Evolutionary conservation across 192 early-diverging fungal species (phyloP).

Genomic region (Chytriomyces sp.): DNA sequence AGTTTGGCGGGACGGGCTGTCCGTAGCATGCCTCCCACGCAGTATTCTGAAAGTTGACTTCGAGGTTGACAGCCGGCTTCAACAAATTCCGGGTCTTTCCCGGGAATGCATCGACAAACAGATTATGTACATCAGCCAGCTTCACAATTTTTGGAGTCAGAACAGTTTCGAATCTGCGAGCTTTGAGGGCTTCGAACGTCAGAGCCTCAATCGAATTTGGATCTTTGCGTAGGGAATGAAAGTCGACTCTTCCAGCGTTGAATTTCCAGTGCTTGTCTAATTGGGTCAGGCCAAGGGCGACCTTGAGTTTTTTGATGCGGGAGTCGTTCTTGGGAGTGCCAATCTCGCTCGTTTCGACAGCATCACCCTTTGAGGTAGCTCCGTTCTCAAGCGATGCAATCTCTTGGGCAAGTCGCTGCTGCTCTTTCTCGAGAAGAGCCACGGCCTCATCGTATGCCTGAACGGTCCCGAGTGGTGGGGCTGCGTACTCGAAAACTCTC

Average conservation of each 20-base stretch:
- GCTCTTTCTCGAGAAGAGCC: slow-evolving; percentile 3
- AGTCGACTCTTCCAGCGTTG: slow-evolving; percentile 19
- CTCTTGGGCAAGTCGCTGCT: background rate
- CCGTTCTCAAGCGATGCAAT: background rate
- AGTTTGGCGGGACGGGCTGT: slow-evolving; percentile 46
- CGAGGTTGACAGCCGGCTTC: slow-evolving; percentile 44
- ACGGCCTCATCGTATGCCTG: slow-evolving; percentile 30
- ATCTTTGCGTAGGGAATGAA: background rate
- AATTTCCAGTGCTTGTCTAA: slow-evolving; percentile 26
- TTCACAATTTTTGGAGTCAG: slow-evolving; percentile 41
- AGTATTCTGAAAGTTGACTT: slow-evolving; percentile 55
- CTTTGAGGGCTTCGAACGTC: slow-evolving; percentile 47
- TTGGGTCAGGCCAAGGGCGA: slow-evolving; percentile 8
- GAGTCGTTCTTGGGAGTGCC: no score
- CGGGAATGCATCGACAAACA: slow-evolving; percentile 51
- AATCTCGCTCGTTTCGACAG: background rate
- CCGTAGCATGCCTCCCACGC: slow-evolving; percentile 52
- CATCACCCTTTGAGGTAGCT: no score
- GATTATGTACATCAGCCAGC: slow-evolving; percentile 20
- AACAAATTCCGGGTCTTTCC: slow-evolving; percentile 2
- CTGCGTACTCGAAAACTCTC: background rate
- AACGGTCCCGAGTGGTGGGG: slow-evolving; percentile 10
- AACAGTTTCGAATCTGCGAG: slow-evolving; percentile 36
- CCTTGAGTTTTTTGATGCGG: background rate
- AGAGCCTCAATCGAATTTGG: background rate